These are phyloP conservation scores for Plasmopara viticola DNA, from an alignment of 352 stramenopile genomes.

Conservation along the genomic window DNA sequence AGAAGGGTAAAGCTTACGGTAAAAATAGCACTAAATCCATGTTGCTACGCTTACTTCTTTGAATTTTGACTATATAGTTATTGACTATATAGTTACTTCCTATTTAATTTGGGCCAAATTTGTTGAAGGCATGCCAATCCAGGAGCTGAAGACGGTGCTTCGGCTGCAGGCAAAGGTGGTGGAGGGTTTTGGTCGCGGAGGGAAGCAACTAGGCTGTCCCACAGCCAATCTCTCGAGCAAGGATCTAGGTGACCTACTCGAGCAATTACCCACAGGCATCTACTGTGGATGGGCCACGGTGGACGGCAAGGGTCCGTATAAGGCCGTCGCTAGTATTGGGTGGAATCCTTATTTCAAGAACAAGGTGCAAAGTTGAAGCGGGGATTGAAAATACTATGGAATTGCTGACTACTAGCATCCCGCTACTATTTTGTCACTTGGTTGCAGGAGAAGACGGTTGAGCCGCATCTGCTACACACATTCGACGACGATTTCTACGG, in stretches of 20 bases:
- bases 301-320: conserved; percentile 78
- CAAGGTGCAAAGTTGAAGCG: conserved; percentile 43
- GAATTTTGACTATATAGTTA: too few species aligned
- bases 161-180: conserved; percentile 88
- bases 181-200: conserved; percentile 90
- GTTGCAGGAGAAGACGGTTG: conserved; percentile 91
- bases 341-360: conserved; percentile 94
- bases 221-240: conserved; percentile 92
- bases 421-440: background rate
- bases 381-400: conserved; percentile 2
- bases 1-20: too few species aligned
- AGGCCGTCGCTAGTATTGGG: conserved; percentile 96
- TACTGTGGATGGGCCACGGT: conserved; percentile 93
- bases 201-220: conserved; percentile 94
- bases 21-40: too few species aligned
- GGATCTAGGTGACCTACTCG: conserved; percentile 75
- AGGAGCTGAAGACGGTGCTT: conserved; percentile 54
- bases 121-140: conserved; percentile 13
- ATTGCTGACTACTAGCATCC: conserved; percentile 3
- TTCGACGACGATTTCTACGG: conserved; percentile 95
- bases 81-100: too few species aligned
- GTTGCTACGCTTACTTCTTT: too few species aligned
- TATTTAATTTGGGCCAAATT: too few species aligned
- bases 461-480: conserved; percentile 92
- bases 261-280: conserved; percentile 84